These are phyloP conservation scores for Saturnispora halmiae DNA, from an alignment of 805 yeast genomes.

Conservation along the genomic window DNA sequence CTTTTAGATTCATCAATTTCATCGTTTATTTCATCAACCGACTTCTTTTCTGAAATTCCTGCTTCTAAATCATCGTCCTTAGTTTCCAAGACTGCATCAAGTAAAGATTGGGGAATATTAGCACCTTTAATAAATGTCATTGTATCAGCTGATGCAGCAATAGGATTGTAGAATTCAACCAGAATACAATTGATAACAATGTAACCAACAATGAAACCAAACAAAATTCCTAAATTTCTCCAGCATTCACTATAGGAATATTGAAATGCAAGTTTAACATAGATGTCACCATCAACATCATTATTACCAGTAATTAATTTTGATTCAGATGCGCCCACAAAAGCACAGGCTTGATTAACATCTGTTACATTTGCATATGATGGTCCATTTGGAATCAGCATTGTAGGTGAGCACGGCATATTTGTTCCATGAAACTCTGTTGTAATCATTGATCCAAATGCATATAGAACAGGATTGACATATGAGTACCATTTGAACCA, in stretches of 20 bases:
- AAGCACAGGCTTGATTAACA: constrained; percentile 40
- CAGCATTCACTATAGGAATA: constrained; percentile 56
- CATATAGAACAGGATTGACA: constrained; percentile 39
- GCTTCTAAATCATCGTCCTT: constrained; percentile 34
- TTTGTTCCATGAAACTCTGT: constrained; percentile 48
- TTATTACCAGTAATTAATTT: constrained; percentile 19
- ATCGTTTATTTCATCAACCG: constrained; percentile 4
- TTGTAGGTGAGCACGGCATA: constrained; percentile 37
- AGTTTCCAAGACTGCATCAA: constrained; percentile 26
- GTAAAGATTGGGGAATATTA: constrained; percentile 18
- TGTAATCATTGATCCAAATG: constrained; percentile 45
- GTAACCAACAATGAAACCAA: constrained; percentile 36
- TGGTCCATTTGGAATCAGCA: constrained; percentile 46
- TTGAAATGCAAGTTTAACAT: constrained; percentile 35
- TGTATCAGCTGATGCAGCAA: constrained; percentile 27
- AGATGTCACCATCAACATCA: constrained; percentile 44
- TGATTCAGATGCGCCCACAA: constrained; percentile 37
- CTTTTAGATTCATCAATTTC: constrained; percentile 2
- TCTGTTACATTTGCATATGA: constrained; percentile 38
- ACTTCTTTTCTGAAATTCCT: neutral
- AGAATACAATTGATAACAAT: constrained; percentile 23
- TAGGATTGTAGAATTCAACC: constrained; percentile 27
- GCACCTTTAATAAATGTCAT: constrained; percentile 26
- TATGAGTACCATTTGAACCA: constrained; percentile 55
- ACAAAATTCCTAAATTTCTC: constrained; percentile 63